Percentiles rank a stretch among this genome's conserved stretches.
These are phyloP conservation scores for Asclepias syriaca DNA, from an alignment of 257 asterid species.

Conservation along the genomic window DNA sequence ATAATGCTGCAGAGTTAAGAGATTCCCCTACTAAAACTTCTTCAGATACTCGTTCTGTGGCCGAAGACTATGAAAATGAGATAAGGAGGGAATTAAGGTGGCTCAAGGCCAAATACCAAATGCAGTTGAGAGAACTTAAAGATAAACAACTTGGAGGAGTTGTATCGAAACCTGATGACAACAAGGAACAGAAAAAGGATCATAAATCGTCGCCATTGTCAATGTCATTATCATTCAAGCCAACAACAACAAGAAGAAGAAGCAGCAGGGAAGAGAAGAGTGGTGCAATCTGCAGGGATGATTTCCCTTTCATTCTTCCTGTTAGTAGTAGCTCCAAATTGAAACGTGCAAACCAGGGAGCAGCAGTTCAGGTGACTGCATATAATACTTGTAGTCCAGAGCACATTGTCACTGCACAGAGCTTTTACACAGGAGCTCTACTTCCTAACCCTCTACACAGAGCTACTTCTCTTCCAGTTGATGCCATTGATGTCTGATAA, in stretches of 20 bases:
- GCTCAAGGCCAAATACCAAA: conserved; percentile 65
- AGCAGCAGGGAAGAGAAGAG: conserved; percentile 10
- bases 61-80: conserved; percentile 37
- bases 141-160: conserved; percentile 39
- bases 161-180: conserved; percentile 19
- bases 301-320: conserved; percentile 16
- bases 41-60: conserved; percentile 21
- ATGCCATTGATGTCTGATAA: conserved; percentile 49
- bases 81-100: conserved; percentile 49
- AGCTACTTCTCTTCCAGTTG: conserved; percentile 65
- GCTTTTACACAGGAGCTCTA: conserved; percentile 40
- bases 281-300: conserved; percentile 21
- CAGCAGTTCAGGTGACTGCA: conserved; percentile 25
- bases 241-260: background rate
- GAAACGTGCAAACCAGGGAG: conserved; percentile 19
- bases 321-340: conserved; percentile 19
- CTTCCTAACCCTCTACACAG: conserved; percentile 49
- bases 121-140: conserved; percentile 47
- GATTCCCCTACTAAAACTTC: conserved; percentile 17
- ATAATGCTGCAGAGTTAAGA: conserved; percentile 9
- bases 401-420: conserved; percentile 48
- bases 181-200: conserved; percentile 16
- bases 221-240: background rate
- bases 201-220: background rate
- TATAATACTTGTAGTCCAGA: conserved; percentile 49